phyloP scores from a whole-genome alignment of 2,329 filamentous ascomycete genomes.

The Bipolaris zeicola region DNA sequence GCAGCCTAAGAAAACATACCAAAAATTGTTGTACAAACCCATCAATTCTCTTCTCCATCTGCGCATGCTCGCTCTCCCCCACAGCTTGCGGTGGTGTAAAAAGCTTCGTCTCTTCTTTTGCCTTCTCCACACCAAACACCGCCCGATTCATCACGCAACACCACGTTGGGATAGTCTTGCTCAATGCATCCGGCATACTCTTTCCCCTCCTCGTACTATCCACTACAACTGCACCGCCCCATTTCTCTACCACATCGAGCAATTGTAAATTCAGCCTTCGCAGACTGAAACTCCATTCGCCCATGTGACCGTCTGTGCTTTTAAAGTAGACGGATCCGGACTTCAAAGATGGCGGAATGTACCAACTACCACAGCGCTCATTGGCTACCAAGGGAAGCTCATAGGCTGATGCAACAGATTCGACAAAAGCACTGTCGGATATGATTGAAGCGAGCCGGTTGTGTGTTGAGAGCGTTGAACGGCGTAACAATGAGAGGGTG shows the following conservation, averaged over 20 bases:
- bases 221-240: slow-evolving; percentile 82
- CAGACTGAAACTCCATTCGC: slow-evolving; percentile 88
- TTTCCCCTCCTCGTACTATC: slow-evolving; percentile 94
- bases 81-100: slow-evolving; percentile 75
- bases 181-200: slow-evolving; percentile 92
- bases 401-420: slow-evolving; percentile 61
- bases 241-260: slow-evolving; percentile 66
- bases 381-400: slow-evolving; percentile 81
- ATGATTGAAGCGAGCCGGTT: slow-evolving; percentile 84
- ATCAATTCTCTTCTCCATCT: slow-evolving; percentile 71
- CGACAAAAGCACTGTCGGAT: slow-evolving; percentile 76
- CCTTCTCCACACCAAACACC: slow-evolving; percentile 69
- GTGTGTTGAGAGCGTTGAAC: slow-evolving; percentile 74
- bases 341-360: slow-evolving; percentile 71
- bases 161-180: slow-evolving; percentile 95
- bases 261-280: slow-evolving; percentile 84
- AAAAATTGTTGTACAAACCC: slow-evolving; percentile 59
- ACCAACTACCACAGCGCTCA: slow-evolving; percentile 96
- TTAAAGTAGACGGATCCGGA: slow-evolving; percentile 89
- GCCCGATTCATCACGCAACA: slow-evolving; percentile 81
- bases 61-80: slow-evolving; percentile 74
- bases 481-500: slow-evolving; percentile 73
- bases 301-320: slow-evolving; percentile 91
- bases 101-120: slow-evolving; percentile 50
- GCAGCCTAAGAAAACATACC: slow-evolving; percentile 35